phyloP scores from a whole-genome alignment of 305 asterid species.

The Fraxinus xanthoxyloides region DNA sequence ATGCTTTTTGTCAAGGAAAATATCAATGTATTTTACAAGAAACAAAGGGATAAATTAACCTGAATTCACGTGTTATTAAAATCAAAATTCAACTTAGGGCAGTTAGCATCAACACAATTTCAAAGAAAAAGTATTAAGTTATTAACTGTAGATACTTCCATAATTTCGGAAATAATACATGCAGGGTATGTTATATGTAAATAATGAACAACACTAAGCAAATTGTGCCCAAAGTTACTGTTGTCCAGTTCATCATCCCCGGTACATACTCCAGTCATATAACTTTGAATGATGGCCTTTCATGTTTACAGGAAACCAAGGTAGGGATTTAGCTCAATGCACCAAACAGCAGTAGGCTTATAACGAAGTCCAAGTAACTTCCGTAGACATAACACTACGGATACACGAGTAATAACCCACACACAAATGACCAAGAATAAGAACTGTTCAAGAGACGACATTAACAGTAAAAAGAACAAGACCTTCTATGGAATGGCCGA shows the following conservation, averaged over 20 bases:
- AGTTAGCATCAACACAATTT: neutral
- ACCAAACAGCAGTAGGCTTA: neutral
- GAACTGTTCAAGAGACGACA: neutral
- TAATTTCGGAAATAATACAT: neutral
- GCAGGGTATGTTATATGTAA: neutral
- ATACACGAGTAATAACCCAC: neutral
- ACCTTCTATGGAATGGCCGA: neutral
- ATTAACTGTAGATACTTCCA: neutral
- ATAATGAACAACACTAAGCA: slow-evolving; percentile 10
- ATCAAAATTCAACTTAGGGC: neutral
- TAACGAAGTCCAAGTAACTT: neutral
- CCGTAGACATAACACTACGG: neutral
- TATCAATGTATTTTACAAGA: neutral
- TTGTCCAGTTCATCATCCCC: neutral
- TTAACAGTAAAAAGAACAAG: neutral
- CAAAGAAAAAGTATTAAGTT: neutral
- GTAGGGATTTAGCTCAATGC: neutral
- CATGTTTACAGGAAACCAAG: neutral
- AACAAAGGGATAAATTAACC: neutral
- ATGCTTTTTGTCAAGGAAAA: neutral
- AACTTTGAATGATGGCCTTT: neutral
- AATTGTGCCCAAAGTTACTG: neutral
- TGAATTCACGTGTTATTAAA: neutral
- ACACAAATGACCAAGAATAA: neutral
- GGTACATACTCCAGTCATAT: neutral